Percentiles rank a stretch among this genome's conserved stretches.
phyloP scores from a whole-genome alignment of 2,329 filamentous ascomycete species.

The Hymenoscyphus repandus region DNA sequence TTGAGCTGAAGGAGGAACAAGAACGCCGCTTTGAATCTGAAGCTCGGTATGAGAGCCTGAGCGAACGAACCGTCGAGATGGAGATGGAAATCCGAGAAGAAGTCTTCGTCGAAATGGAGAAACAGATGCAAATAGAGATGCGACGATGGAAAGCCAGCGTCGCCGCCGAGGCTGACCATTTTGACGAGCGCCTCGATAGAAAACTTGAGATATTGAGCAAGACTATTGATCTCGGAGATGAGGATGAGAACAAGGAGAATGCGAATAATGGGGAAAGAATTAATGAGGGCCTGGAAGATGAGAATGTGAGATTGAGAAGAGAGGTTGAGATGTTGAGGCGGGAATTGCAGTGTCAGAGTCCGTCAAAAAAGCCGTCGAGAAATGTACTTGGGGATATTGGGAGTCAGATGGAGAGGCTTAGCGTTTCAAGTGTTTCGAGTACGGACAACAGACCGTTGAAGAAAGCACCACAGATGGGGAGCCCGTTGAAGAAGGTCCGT shows the following conservation, averaged over 20 bases:
- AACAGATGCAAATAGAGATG: slow-evolving; percentile 67
- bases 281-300: slow-evolving; percentile 57
- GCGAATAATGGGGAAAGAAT: slow-evolving; percentile 26
- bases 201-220: slow-evolving; percentile 73
- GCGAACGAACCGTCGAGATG: slow-evolving; percentile 59
- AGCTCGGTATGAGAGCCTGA: slow-evolving; percentile 61
- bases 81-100: slow-evolving; percentile 87
- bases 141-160: slow-evolving; percentile 75
- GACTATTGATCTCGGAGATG: slow-evolving; percentile 35
- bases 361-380: slow-evolving; percentile 19
- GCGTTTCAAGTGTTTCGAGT: slow-evolving; percentile 1
- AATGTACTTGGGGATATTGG: background rate
- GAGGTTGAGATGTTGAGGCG: slow-evolving; percentile 62
- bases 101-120: slow-evolving; percentile 81
- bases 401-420: slow-evolving; percentile 14
- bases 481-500: slow-evolving; percentile 26
- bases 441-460: background rate
- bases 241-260: slow-evolving; percentile 56
- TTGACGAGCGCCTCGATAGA: slow-evolving; percentile 79
- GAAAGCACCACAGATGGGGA: slow-evolving; percentile 2
- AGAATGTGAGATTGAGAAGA: slow-evolving; percentile 64
- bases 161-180: slow-evolving; percentile 71
- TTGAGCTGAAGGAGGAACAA: slow-evolving; percentile 65
- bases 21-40: slow-evolving; percentile 68
- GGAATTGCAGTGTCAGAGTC: slow-evolving; percentile 52